These are phyloP conservation scores for Volvariella volvacea DNA, from an alignment of 1,284 basidiomycete genomes.

Conservation along the genomic window DNA sequence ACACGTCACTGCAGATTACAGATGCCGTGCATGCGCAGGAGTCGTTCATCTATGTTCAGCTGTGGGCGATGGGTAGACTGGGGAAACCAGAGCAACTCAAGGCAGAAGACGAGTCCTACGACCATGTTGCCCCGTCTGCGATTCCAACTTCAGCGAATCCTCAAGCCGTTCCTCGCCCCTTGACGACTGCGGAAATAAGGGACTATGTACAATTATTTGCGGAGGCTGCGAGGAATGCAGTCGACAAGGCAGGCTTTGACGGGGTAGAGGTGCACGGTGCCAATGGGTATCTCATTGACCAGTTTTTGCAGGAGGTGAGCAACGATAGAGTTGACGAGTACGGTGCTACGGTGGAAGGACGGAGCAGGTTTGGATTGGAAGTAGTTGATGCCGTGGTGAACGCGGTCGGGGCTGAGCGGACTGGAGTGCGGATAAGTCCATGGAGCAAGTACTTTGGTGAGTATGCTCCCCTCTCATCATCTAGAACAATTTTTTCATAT, in stretches of 20 bases:
- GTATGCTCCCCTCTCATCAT: background rate
- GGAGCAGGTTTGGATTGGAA: slow-evolving; percentile 40
- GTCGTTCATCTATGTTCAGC: slow-evolving; percentile 19
- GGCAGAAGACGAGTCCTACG: slow-evolving; percentile 13
- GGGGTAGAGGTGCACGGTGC: slow-evolving; percentile 34
- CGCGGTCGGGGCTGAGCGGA: slow-evolving; percentile 30
- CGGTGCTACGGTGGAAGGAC: slow-evolving; percentile 47
- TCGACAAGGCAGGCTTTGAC: slow-evolving; percentile 39
- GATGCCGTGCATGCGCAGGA: slow-evolving; percentile 21
- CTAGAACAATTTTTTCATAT: background rate
- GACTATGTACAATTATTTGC: slow-evolving; percentile 32
- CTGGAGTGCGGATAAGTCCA: slow-evolving; percentile 27
- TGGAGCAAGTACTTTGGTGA: slow-evolving; percentile 1
- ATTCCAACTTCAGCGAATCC: slow-evolving; percentile 24
- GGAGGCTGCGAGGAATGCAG: slow-evolving; percentile 34
- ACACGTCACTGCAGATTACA: slow-evolving; percentile 10
- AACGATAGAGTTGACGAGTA: slow-evolving; percentile 51
- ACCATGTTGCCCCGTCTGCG: slow-evolving; percentile 34
- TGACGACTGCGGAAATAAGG: slow-evolving; percentile 33
- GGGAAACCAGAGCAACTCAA: slow-evolving; percentile 9
- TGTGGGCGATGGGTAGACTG: slow-evolving; percentile 17
- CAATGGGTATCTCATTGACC: slow-evolving; percentile 36
- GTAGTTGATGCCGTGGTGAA: slow-evolving; percentile 33
- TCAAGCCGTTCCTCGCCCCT: slow-evolving; percentile 21
- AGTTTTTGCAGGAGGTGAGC: slow-evolving; percentile 33